Evolutionary conservation across 164 flowering plant species (phyloP).

Genomic region (Chimonanthus salicifolius): DNA sequence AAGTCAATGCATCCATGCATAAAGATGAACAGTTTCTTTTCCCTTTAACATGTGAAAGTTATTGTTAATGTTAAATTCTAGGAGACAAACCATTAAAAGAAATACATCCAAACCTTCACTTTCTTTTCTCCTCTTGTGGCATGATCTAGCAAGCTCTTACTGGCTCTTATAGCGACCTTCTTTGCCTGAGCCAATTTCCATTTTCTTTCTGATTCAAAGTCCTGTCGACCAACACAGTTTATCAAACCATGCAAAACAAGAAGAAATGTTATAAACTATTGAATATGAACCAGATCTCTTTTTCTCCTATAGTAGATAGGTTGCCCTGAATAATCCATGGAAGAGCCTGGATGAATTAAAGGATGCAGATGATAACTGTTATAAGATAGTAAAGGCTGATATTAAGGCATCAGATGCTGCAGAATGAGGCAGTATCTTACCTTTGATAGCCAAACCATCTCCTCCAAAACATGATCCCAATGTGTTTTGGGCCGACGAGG

Average conservation of each 20-base stretch:
- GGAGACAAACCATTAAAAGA: not conserved
- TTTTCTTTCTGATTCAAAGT: conserved; percentile 97
- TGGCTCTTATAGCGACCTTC: conserved; percentile 87
- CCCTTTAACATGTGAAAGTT: not conserved
- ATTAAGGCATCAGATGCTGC: not conserved
- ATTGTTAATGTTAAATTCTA: not conserved
- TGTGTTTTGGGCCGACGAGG: conserved; percentile 91
- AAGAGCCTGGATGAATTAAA: not conserved
- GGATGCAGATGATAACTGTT: not conserved
- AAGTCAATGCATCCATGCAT: not conserved
- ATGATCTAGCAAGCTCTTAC: conserved; percentile 89
- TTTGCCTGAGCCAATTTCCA: conserved; percentile 94
- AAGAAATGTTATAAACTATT: not conserved
- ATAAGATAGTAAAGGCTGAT: not conserved
- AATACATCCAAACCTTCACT: conserved; percentile 61
- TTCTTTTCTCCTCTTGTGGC: conserved; percentile 92
- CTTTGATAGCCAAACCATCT: conserved; percentile 99
- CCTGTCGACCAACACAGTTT: conserved; percentile 41
- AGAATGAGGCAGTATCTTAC: conserved; percentile 25
- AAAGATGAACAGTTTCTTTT: not conserved
- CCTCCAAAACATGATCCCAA: conserved; percentile 99
- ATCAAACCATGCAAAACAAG: not conserved
- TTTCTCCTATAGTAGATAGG: not conserved
- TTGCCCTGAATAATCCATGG: not conserved
- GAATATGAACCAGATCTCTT: not conserved